Evolutionary conservation across 441 rosid species (phyloP).

Genomic region (Breynia disticha): DNA sequence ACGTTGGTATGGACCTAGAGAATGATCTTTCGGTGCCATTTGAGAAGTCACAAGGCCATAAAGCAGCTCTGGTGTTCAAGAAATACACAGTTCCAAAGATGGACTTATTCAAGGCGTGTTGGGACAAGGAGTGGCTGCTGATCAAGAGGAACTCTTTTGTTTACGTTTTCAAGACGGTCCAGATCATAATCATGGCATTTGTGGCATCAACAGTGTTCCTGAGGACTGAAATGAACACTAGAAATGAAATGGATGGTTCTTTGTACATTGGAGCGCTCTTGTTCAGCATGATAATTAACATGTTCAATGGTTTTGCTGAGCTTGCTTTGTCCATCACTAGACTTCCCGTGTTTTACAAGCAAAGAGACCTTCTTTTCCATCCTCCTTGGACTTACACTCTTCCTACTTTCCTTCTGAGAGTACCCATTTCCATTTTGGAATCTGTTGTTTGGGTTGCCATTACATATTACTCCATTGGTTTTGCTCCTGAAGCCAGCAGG

Average conservation of each 20-base stretch:
- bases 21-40: constrained; percentile 49
- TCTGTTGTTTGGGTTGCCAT: constrained; percentile 50
- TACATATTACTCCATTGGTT: constrained; percentile 63
- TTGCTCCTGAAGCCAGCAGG: constrained; percentile 74
- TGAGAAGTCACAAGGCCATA: constrained; percentile 48
- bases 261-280: constrained; percentile 51
- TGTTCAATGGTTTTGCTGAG: constrained; percentile 80
- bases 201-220: constrained; percentile 57
- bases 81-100: constrained; percentile 43
- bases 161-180: constrained; percentile 54
- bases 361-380: constrained; percentile 71
- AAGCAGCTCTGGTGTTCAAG: constrained; percentile 59
- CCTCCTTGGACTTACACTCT: constrained; percentile 80
- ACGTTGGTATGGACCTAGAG: constrained; percentile 43
- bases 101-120: constrained; percentile 62
- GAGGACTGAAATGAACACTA: constrained; percentile 39
- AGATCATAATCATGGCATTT: constrained; percentile 54
- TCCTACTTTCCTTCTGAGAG: constrained; percentile 48
- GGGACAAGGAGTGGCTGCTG: constrained; percentile 77
- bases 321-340: constrained; percentile 45
- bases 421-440: constrained; percentile 64
- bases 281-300: constrained; percentile 53
- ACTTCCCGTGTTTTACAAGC: constrained; percentile 90
- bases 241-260: constrained; percentile 40
- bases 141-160: constrained; percentile 59